phyloP scores from a whole-genome alignment of 305 asterid species.

The Solanum chacoense region DNA sequence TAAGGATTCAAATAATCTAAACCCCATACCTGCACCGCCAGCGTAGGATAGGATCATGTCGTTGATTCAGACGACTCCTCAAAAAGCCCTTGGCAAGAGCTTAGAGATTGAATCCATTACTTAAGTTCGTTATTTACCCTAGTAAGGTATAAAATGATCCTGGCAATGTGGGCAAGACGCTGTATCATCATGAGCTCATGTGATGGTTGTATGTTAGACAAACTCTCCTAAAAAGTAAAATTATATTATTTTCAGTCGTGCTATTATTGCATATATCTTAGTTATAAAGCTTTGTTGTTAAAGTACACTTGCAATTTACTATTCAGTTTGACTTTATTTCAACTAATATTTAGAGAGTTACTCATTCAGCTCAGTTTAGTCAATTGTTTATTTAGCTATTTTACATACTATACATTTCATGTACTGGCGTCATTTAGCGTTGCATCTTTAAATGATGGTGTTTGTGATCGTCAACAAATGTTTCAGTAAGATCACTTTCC shows the following conservation, averaged over 20 bases:
- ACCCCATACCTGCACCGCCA: not conserved
- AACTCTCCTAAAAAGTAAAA: not conserved
- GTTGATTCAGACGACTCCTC: not conserved
- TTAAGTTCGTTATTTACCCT: not conserved
- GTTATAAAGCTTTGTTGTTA: not conserved
- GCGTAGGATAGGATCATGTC: not conserved
- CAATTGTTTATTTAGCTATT: not conserved
- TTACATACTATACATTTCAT: not conserved
- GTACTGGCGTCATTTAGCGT: not conserved
- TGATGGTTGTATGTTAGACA: not conserved
- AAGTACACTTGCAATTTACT: not conserved
- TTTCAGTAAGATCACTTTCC: not conserved
- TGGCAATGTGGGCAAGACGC: not conserved
- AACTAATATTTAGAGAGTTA: not conserved
- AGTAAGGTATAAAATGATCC: not conserved
- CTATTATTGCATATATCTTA: not conserved
- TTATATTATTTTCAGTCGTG: too few relatives aligned
- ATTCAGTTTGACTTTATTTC: not conserved
- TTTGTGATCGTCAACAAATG: not conserved
- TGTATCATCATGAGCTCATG: not conserved
- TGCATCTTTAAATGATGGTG: not conserved
- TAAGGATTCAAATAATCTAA: not conserved
- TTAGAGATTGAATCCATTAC: not conserved
- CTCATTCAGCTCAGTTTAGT: not conserved
- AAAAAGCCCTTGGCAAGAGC: not conserved